These are phyloP conservation scores for Arthroderma sp. DNA, from an alignment of 2,329 filamentous ascomycete genomes.

Conservation along the genomic window DNA sequence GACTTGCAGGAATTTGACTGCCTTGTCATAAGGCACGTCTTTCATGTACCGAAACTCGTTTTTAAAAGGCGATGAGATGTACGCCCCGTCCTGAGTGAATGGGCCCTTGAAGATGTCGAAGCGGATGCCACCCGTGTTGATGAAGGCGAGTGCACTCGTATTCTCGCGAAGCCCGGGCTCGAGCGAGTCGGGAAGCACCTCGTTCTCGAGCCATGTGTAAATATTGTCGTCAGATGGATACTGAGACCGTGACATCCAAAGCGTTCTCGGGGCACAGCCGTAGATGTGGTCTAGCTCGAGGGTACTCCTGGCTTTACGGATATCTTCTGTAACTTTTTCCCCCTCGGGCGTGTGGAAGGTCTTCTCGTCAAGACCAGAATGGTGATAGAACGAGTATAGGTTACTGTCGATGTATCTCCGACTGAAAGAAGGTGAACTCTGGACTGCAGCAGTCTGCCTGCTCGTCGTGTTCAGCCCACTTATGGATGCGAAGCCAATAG, in stretches of 20 bases:
- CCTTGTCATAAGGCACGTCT: constrained; percentile 67
- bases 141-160: constrained; percentile 55
- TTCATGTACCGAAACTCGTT: constrained; percentile 65
- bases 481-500: constrained; percentile 85
- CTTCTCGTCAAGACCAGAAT: constrained; percentile 58
- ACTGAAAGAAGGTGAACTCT: constrained; percentile 45
- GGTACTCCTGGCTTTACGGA: constrained; percentile 55
- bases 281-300: constrained; percentile 61
- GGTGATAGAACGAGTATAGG: constrained; percentile 67
- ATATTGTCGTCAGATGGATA: constrained; percentile 66
- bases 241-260: constrained; percentile 69
- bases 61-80: constrained; percentile 75
- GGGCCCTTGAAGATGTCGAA: constrained; percentile 91
- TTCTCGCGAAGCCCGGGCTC: constrained; percentile 45
- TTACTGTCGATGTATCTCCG: constrained; percentile 93
- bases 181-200: constrained; percentile 60
- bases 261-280: constrained; percentile 69
- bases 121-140: constrained; percentile 83
- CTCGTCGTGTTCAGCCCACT: constrained; percentile 46
- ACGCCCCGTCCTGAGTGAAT: constrained; percentile 80
- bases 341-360: constrained; percentile 69
- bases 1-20: constrained; percentile 52
- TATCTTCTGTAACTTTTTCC: constrained; percentile 56
- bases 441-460: constrained; percentile 19
- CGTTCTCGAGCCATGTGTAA: constrained; percentile 64